Base-by-base conservation (phyloP, 2,329 filamentous ascomycete species). In the Arthroderma sp. region DNA sequence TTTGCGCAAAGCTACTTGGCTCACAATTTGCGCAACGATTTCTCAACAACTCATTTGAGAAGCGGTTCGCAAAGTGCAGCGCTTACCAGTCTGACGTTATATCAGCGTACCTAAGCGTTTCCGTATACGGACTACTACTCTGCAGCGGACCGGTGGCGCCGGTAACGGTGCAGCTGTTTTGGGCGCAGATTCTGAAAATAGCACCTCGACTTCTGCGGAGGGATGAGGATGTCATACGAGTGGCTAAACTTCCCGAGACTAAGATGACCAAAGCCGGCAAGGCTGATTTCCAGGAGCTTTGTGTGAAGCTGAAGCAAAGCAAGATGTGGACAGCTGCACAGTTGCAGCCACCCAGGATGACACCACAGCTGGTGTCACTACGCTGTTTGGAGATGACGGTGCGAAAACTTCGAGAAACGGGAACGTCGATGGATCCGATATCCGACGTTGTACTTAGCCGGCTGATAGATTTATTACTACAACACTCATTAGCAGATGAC, bases 21-120 rank as follows among this genome's bases (percentile, higher is more conserved):
- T 41, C 57, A 22, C 54, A 56, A n/a, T 64, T 66, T 44, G 54
- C 56, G 30, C 57, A 55, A n/a, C 61, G 63, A 29, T 87, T 94
- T 54, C 72, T 83, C 15, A 80, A 87, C 49, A 80, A 86, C 52
- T 77, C 78, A 5, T 77, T 83, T 45, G 83, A 86, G 49, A 73
- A 78, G 44, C 75, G 74, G 29, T 68, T 95, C 10, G 74, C 86
- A 43, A 70, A 74, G 38, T 73, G 75, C 36, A 68, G 83, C 6
- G 71, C 69, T 1, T 68, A 69, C 40, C 76, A 82, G 54, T 63
- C 69, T 1, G 82, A 87, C 56, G 51, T 58, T 32, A 47, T 66
- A 11, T 58, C 57, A 22, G 48, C 51, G 9, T 57, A 58, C 9
- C 51, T 68, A 29, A 52, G 54, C 36, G 48, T 61, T 7, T 62